Base-by-base conservation (phyloP, 176 grass and related monocot species). In the Zoysia japonica region DNA sequence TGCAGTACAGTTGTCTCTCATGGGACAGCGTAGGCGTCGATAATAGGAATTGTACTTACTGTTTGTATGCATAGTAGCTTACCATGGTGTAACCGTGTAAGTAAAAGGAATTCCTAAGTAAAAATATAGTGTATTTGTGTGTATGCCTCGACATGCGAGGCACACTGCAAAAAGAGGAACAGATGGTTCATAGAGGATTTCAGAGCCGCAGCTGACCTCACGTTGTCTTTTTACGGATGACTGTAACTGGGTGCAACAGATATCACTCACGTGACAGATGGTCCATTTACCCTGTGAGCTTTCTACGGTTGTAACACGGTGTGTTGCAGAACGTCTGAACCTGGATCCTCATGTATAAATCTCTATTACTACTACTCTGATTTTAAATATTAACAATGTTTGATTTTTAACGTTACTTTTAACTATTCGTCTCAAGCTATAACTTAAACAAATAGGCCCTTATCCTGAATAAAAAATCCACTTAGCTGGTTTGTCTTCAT, bases 51-150 rank as follows among this genome's bases (percentile, higher is more conserved):
- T 16, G 55, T 57, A 19, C 55, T 28, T 28, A 28, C 28, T 28
- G 55, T 8, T 19, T 43, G 7, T 40, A 14, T 83, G 60, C 77
- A 85, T 81, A 81, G 82, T n/a, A 76, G 42, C 68, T 72, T 76
- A 81, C 56, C 15, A 11, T 71, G 71, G 71, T 66, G 48, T 57
- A 80, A 28, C 28, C 28, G 28, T 28, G 28, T 28, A 28, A 28
- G 28, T 28, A 28, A 28, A 28, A 28, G 28, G 28, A 28, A 28
- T 28, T 28, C 28, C 0, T 28, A 28, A 84, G 48, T 67, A 55
- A 51, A 80, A 80, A 39, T 59, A 80, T 74, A 77, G 9, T 75
- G 71, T 28, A 28, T 28, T 28, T 16, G 3, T 55, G 17, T 71
- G 17, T 73, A 16, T 67, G 38, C 43, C n/a, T 15, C 14, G 20